phyloP scores from a whole-genome alignment of 768 basidiomycete genomes.

The Inosperma sp. region DNA sequence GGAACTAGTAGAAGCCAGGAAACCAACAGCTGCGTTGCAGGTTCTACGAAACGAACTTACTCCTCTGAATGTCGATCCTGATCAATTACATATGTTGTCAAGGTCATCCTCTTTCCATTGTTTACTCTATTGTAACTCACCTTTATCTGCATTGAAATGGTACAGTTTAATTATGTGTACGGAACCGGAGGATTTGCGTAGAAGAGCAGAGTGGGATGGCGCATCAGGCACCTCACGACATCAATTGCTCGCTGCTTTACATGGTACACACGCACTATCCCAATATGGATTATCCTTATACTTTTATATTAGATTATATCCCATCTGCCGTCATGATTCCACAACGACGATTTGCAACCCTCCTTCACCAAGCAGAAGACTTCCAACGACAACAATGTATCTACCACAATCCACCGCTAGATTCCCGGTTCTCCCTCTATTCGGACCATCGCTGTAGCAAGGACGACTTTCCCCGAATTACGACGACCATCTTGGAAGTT shows the following conservation, averaged over 20 bases:
- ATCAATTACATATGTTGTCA: constrained; percentile 81
- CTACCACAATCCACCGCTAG: constrained; percentile 75
- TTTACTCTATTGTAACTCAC: constrained; percentile 17
- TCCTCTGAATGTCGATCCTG: constrained; percentile 71
- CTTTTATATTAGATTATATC: constrained; percentile 88
- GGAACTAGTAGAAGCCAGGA: constrained; percentile 79
- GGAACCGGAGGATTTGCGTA: constrained; percentile 75
- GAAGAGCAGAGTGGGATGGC: constrained; percentile 86
- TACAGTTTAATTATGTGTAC: constrained; percentile 89
- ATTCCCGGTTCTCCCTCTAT: constrained; percentile 73
- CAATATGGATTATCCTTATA: too few relatives aligned
- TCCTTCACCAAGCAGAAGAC: constrained; percentile 79
- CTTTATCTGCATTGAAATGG: neutral
- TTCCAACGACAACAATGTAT: constrained; percentile 79
- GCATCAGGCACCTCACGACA: constrained; percentile 74
- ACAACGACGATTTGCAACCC: constrained; percentile 75
- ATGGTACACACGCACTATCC: too few relatives aligned
- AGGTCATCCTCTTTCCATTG: constrained; percentile 46
- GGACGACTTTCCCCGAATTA: constrained; percentile 77
- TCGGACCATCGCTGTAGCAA: constrained; percentile 81
- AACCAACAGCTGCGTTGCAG: constrained; percentile 75
- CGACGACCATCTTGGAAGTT: constrained; percentile 78
- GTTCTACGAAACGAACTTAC: constrained; percentile 88
- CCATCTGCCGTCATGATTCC: constrained; percentile 93
- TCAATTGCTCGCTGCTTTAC: constrained; percentile 70